Conservation (phyloP, 1,139 yeast species). For the Blastobotrys indianensis region DNA sequence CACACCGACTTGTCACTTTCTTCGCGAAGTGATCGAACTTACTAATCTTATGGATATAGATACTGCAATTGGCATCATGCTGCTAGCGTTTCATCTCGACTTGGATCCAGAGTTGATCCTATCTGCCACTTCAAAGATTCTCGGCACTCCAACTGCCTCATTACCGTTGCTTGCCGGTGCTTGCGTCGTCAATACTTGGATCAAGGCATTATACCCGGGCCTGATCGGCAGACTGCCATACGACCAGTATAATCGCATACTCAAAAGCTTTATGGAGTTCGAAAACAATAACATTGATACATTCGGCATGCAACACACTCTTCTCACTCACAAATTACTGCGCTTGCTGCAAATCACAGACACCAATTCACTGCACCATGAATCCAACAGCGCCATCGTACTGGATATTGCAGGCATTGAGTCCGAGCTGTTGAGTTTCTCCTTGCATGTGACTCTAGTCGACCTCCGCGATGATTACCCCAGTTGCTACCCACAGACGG, state of each 20-base stretch:
- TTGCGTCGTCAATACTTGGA: constrained; percentile 6
- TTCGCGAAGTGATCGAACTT: constrained; percentile 5
- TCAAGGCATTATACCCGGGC: constrained; percentile 1
- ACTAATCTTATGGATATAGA: constrained; percentile 9
- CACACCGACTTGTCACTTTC: too few relatives aligned
- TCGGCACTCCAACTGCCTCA: not conserved
- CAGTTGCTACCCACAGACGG: constrained; percentile 1
- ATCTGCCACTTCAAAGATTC: constrained; percentile 3
- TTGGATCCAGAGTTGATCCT: constrained; percentile 9
- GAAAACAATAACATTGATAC: not conserved
- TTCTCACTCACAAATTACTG: not conserved
- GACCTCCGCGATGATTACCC: constrained; percentile 10
- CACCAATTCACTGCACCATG: too few relatives aligned
- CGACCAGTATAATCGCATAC: not conserved
- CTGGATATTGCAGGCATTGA: not conserved
- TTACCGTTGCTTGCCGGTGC: constrained; percentile 3
- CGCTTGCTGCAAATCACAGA: not conserved
- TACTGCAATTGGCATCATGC: constrained; percentile 6
- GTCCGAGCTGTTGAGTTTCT: not conserved
- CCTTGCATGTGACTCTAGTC: constrained; percentile 1
- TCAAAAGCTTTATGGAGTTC: not conserved
- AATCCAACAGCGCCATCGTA: too few relatives aligned
- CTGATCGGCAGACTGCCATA: constrained; percentile 1
- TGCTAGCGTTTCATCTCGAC: constrained; percentile 7
- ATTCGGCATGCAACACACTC: constrained; percentile 1